phyloP scores from a whole-genome alignment of 2,329 filamentous ascomycete genomes.

The Graphilbum ipis-grandicollis region DNA sequence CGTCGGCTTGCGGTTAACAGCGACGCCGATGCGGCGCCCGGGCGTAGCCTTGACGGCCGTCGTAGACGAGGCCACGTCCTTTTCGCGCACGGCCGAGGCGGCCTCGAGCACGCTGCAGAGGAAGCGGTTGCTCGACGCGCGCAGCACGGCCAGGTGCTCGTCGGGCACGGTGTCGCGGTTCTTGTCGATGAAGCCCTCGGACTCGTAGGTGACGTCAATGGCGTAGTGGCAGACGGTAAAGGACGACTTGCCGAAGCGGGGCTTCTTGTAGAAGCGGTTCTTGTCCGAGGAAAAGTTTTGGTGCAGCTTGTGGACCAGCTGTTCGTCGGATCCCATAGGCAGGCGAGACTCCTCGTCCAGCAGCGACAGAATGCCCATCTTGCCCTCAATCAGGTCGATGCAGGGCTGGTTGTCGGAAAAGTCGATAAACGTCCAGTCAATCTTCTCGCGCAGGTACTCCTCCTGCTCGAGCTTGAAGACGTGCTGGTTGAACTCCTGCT shows the following conservation, averaged over 20 bases:
- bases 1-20: constrained; percentile 89
- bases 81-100: constrained; percentile 74
- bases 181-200: constrained; percentile 98
- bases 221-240: constrained; percentile 99
- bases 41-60: constrained; percentile 57
- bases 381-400: constrained; percentile 95
- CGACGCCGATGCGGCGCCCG: constrained; percentile 76
- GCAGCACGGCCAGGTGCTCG: constrained; percentile 89
- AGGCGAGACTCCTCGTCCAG: constrained; percentile 92
- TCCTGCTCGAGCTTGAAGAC: constrained; percentile 99
- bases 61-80: constrained; percentile 53
- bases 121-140: constrained; percentile 70
- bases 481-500: constrained; percentile 98
- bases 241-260: constrained; percentile 86
- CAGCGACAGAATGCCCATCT: constrained; percentile 79
- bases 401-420: constrained; percentile 99
- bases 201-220: constrained; percentile 95
- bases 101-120: constrained; percentile 70
- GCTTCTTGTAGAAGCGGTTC: constrained; percentile 97
- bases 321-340: constrained; percentile 93
- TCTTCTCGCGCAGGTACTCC: constrained; percentile 88
- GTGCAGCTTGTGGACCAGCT: constrained; percentile 91
- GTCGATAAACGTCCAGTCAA: constrained; percentile 99
- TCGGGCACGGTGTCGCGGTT: constrained; percentile 97
- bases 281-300: constrained; percentile 83